Evolutionary conservation across 352 stramenopile genomes (phyloP).

Genomic region (Phytopythium vexans): DNA sequence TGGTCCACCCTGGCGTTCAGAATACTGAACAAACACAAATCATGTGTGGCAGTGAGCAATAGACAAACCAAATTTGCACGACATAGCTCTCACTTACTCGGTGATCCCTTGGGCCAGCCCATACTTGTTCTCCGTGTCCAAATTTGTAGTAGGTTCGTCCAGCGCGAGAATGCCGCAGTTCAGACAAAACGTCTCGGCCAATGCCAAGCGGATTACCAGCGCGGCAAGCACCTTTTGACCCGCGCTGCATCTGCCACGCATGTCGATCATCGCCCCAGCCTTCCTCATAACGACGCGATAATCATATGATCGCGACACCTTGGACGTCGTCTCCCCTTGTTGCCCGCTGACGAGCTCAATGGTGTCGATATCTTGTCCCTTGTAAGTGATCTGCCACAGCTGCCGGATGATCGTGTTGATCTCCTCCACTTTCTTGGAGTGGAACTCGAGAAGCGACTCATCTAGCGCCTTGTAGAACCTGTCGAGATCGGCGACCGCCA

Average conservation of each 20-base stretch:
- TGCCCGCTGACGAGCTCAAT: constrained; percentile 97
- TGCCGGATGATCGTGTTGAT: constrained; percentile 99
- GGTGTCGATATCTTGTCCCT: constrained; percentile 98
- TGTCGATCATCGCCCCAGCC: constrained; percentile 93
- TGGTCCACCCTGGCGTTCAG: constrained; percentile 93
- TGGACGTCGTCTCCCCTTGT: constrained; percentile 60
- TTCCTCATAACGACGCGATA: constrained; percentile 99
- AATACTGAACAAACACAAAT: constrained; percentile 65
- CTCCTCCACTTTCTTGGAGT: constrained; percentile 98
- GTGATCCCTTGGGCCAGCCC: constrained; percentile 86
- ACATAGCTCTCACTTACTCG: constrained; percentile 44
- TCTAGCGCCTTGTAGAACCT: constrained; percentile 96
- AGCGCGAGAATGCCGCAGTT: constrained; percentile 98
- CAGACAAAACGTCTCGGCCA: constrained; percentile 99
- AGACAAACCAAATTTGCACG: constrained; percentile 1
- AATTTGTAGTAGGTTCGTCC: constrained; percentile 98
- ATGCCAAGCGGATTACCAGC: constrained; percentile 96
- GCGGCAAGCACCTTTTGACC: constrained; percentile 96
- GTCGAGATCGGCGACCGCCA: constrained; percentile 96
- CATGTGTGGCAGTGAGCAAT: constrained; percentile 1
- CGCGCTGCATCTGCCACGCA: constrained; percentile 98
- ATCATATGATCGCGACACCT: constrained; percentile 92
- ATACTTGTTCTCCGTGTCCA: constrained; percentile 97
- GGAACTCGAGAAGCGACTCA: constrained; percentile 95
- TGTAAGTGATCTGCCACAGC: constrained; percentile 99